These are phyloP conservation scores for Colletotrichum sidae DNA, from an alignment of 2,329 filamentous ascomycete species.

Conservation along the genomic window DNA sequence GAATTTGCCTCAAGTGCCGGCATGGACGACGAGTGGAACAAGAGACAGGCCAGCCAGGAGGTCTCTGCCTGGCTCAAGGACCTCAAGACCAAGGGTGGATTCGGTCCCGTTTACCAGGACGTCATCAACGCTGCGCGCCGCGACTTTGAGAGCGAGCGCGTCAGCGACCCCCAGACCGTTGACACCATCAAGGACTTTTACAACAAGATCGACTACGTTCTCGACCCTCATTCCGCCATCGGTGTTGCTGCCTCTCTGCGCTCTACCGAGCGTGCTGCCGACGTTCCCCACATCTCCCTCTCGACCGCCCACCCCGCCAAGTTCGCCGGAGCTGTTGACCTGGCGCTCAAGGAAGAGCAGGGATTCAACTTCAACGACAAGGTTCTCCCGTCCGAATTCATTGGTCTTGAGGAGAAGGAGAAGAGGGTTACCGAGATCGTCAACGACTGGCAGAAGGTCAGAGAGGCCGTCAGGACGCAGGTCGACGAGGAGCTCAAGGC, in stretches of 20 bases:
- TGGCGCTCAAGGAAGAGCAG: conserved; percentile 77
- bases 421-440: conserved; percentile 77
- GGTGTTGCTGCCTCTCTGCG: conserved; percentile 82
- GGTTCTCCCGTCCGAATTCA: conserved; percentile 84
- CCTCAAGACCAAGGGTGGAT: conserved; percentile 85
- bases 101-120: conserved; percentile 78
- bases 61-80: conserved; percentile 83
- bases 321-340: conserved; percentile 86
- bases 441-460: conserved; percentile 79
- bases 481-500: conserved; percentile 71
- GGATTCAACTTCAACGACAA: conserved; percentile 80
- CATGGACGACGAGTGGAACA: conserved; percentile 74
- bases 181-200: conserved; percentile 71
- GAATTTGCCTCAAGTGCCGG: conserved; percentile 70
- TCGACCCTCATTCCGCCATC: conserved; percentile 94
- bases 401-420: conserved; percentile 81
- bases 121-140: conserved; percentile 77
- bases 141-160: conserved; percentile 85
- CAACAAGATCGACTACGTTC: conserved; percentile 76
- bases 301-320: conserved; percentile 97
- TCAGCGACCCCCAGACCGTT: conserved; percentile 75
- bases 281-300: conserved; percentile 81
- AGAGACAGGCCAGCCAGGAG: conserved; percentile 78
- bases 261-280: conserved; percentile 68
- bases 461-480: conserved; percentile 79